phyloP scores from a whole-genome alignment of 164 flowering plant genomes.

The Chloranthus sessilifolius region DNA sequence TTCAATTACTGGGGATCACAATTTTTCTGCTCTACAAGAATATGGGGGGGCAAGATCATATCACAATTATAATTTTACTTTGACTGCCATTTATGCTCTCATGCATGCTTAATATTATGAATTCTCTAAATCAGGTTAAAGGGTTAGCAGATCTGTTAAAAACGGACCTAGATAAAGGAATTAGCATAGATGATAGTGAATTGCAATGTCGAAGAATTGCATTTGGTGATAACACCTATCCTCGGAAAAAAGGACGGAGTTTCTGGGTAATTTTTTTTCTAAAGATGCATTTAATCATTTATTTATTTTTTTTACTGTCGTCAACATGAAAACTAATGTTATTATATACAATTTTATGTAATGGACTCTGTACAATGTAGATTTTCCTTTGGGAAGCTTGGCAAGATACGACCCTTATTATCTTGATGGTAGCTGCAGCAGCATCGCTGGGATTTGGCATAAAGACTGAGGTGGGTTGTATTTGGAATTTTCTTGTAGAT shows the following conservation, averaged over 20 bases:
- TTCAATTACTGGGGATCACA: slow-evolving; percentile 57
- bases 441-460: slow-evolving; percentile 88
- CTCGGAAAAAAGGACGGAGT: slow-evolving; percentile 77
- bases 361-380: slow-evolving; percentile 24
- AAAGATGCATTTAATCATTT: neutral
- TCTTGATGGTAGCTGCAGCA: slow-evolving; percentile 90
- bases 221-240: slow-evolving; percentile 91
- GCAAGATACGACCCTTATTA: slow-evolving; percentile 85
- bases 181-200: slow-evolving; percentile 67
- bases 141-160: slow-evolving; percentile 59
- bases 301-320: neutral
- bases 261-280: slow-evolving; percentile 61
- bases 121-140: slow-evolving; percentile 37
- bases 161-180: slow-evolving; percentile 70
- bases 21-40: slow-evolving; percentile 43
- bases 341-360: neutral
- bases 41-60: slow-evolving; percentile 61
- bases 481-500: neutral
- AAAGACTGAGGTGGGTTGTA: slow-evolving; percentile 76
- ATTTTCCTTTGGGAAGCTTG: slow-evolving; percentile 95
- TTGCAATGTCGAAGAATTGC: slow-evolving; percentile 45
- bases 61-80: slow-evolving; percentile 3
- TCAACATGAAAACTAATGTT: neutral
- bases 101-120: neutral
- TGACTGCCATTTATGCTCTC: neutral